phyloP scores from a whole-genome alignment of 345 rosid genomes.

The Carallia brachiata region DNA sequence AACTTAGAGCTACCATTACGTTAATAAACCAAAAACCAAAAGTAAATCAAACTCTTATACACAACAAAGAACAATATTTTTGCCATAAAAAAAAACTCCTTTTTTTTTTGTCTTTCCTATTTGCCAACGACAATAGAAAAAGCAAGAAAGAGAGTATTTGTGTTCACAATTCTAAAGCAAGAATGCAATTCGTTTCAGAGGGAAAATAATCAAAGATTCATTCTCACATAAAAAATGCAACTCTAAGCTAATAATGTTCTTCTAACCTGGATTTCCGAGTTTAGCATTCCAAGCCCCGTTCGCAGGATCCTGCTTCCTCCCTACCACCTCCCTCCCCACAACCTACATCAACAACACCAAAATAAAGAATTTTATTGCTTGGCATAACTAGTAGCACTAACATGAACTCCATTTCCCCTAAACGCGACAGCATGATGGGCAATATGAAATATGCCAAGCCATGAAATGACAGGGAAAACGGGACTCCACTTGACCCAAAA shows the following conservation, averaged over 20 bases:
- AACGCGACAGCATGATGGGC: no score
- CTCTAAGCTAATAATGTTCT: neutral
- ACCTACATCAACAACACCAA: slow-evolving; percentile 35
- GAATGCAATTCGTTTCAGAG: no score
- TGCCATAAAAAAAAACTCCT: no score
- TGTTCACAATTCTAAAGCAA: no score
- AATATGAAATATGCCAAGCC: no score
- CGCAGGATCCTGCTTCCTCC: slow-evolving; percentile 37
- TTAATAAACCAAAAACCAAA: neutral
- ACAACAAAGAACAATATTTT: no score
- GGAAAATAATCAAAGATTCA: no score
- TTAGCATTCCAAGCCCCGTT: slow-evolving; percentile 41
- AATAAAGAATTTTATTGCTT: neutral
- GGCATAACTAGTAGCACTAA: neutral
- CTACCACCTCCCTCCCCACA: slow-evolving; percentile 44
- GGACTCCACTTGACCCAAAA: no score
- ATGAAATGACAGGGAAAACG: no score
- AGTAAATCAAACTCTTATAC: neutral
- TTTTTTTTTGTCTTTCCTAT: no score
- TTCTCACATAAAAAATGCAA: neutral
- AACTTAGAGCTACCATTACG: neutral
- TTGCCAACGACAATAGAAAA: no score
- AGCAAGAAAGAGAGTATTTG: no score
- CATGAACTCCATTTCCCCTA: neutral
- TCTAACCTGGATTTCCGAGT: slow-evolving; percentile 35